A percentile compares a stretch with the other conserved stretches of the same genome.
These are phyloP conservation scores for Chionographis japonica DNA, from an alignment of 106 monocot species.

Conservation along the genomic window DNA sequence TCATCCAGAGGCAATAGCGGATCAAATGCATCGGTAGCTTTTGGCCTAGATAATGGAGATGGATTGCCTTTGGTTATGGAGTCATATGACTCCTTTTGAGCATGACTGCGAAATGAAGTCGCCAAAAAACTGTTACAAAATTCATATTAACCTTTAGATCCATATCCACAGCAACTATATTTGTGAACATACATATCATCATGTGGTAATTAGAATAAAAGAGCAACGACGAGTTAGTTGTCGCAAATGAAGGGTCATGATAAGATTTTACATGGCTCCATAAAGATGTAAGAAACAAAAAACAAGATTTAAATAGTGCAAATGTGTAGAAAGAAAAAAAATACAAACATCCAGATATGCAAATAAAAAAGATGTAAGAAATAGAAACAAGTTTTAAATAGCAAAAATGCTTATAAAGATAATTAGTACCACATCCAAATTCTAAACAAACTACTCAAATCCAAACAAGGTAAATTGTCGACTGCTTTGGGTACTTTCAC, in stretches of 20 bases:
- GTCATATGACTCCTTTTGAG: constrained; percentile 48
- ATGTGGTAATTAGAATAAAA: too few species aligned
- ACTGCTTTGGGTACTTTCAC: too few species aligned
- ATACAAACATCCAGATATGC: too few species aligned
- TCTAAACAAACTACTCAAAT: too few species aligned
- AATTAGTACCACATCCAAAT: too few species aligned
- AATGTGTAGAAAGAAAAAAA: too few species aligned
- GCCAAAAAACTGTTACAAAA: constrained; percentile 94
- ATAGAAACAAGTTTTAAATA: too few species aligned
- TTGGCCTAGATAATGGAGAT: constrained; percentile 22
- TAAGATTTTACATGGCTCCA: too few species aligned
- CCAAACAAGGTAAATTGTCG: too few species aligned
- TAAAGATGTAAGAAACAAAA: not conserved
- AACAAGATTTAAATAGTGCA: not conserved
- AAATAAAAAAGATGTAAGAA: too few species aligned
- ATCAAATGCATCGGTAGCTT: constrained; percentile 24
- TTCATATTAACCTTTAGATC: constrained; percentile 18
- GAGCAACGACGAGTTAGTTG: not conserved
- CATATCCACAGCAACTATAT: not conserved
- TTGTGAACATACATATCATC: not conserved
- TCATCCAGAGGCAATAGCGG: constrained; percentile 58
- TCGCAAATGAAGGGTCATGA: too few species aligned
- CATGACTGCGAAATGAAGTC: constrained; percentile 82
- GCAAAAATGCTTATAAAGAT: too few species aligned
- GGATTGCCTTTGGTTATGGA: constrained; percentile 15